Percentiles rank a stretch among this genome's conserved stretches.
phyloP scores from a whole-genome alignment of 257 asterid genomes.

The Salvia splendens region DNA sequence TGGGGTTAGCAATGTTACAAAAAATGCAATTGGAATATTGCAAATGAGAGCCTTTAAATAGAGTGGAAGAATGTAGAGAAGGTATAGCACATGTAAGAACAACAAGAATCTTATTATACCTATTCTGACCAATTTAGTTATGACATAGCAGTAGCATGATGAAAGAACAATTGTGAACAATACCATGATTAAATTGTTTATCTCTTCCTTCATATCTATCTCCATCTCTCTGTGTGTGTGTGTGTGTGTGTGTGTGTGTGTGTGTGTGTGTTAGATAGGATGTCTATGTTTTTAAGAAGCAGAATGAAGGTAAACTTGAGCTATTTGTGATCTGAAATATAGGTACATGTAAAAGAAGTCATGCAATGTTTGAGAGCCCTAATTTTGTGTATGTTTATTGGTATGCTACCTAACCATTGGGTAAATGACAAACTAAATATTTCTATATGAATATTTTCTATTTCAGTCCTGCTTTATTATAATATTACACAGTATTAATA shows the following conservation, averaged over 20 bases:
- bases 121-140: conserved; percentile 37
- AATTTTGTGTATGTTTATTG: not conserved
- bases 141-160: conserved; percentile 44
- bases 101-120: conserved; percentile 40
- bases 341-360: conserved; percentile 13
- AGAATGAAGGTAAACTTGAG: not conserved
- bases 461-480: no score
- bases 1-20: conserved; percentile 45
- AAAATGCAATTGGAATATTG: conserved; percentile 35
- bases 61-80: conserved; percentile 36
- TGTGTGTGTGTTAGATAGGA: no score
- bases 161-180: conserved; percentile 33
- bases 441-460: no score
- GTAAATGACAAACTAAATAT: no score
- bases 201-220: conserved; percentile 22
- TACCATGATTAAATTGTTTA: conserved; percentile 31
- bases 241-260: no score
- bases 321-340: not conserved
- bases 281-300: not conserved
- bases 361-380: conserved; percentile 35
- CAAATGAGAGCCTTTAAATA: not conserved
- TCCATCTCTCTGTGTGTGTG: not conserved
- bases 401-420: no score
- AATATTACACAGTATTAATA: no score
- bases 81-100: not conserved